These are phyloP conservation scores for Suillus placidus DNA, from an alignment of 768 basidiomycete species.

Conservation along the genomic window DNA sequence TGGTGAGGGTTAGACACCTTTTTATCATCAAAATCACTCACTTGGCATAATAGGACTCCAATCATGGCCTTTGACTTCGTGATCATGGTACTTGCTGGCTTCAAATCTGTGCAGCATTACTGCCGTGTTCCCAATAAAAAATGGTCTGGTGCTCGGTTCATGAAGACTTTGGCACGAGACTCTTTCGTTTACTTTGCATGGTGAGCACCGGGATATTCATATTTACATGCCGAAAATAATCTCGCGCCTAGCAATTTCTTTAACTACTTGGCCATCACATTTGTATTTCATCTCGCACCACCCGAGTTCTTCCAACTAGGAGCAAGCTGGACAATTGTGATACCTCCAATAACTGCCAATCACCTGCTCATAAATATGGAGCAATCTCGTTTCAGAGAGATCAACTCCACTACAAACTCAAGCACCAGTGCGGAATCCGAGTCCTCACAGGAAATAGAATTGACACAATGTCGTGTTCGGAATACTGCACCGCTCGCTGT, in stretches of 20 bases:
- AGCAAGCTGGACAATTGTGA: conserved; percentile 2
- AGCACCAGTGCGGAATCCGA: background rate
- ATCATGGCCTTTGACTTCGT: conserved; percentile 11
- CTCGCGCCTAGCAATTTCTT: conserved; percentile 5
- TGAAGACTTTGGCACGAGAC: conserved; percentile 9
- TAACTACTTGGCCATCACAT: background rate
- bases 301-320: background rate
- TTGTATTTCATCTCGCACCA: background rate
- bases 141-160: conserved; percentile 10
- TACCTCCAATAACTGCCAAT: conserved; percentile 8
- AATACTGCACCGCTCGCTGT: background rate
- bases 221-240: background rate
- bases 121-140: conserved; percentile 6
- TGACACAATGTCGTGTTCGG: background rate
- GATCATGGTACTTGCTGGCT: conserved; percentile 3
- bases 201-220: background rate
- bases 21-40: background rate
- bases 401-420: background rate
- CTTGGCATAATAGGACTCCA: background rate
- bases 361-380: conserved; percentile 11
- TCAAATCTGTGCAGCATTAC: conserved; percentile 14
- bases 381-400: background rate
- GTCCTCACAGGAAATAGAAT: background rate
- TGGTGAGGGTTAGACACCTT: background rate
- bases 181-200: conserved; percentile 10